phyloP scores from a whole-genome alignment of 495 filamentous ascomycete species.

The Podospora fimiseda region DNA sequence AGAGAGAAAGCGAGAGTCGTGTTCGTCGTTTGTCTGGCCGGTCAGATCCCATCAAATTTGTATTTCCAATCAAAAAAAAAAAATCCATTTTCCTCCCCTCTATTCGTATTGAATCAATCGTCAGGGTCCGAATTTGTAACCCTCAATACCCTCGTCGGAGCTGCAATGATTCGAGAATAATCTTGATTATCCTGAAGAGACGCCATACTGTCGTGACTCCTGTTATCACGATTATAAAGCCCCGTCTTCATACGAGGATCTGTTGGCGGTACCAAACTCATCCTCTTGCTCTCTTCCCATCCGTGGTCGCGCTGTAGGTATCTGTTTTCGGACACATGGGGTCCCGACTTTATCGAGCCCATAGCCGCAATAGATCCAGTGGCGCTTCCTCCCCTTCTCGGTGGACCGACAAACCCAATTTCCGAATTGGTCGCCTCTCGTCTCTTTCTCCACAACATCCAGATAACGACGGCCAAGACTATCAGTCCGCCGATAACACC shows the following conservation, averaged over 20 bases:
- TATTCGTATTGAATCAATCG: constrained; percentile 17
- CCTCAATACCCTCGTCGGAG: constrained; percentile 40
- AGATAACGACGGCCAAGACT: constrained; percentile 24
- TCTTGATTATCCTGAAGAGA: constrained; percentile 52
- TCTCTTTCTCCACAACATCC: constrained; percentile 28
- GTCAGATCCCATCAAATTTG: too few relatives aligned
- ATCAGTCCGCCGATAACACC: constrained; percentile 33
- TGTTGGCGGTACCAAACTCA: constrained; percentile 47
- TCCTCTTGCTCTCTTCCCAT: constrained; percentile 28
- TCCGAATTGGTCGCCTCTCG: constrained; percentile 17
- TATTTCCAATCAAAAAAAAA: not conserved
- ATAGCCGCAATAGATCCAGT: constrained; percentile 26
- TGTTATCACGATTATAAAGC: constrained; percentile 41
- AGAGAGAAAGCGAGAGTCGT: constrained; percentile 9
- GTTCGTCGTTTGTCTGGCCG: constrained; percentile 16
- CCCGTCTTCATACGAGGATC: constrained; percentile 49
- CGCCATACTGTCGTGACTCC: constrained; percentile 48
- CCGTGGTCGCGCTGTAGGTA: not conserved
- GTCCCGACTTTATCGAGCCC: constrained; percentile 28
- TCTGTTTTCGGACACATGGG: constrained; percentile 29
- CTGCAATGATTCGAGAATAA: constrained; percentile 43
- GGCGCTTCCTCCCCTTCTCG: constrained; percentile 34
- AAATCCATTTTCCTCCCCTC: not conserved
- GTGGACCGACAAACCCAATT: constrained; percentile 15
- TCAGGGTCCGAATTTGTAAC: constrained; percentile 47